These are phyloP conservation scores for Pyrrhoderma noxium DNA, from an alignment of 1,284 basidiomycete genomes.

Conservation along the genomic window DNA sequence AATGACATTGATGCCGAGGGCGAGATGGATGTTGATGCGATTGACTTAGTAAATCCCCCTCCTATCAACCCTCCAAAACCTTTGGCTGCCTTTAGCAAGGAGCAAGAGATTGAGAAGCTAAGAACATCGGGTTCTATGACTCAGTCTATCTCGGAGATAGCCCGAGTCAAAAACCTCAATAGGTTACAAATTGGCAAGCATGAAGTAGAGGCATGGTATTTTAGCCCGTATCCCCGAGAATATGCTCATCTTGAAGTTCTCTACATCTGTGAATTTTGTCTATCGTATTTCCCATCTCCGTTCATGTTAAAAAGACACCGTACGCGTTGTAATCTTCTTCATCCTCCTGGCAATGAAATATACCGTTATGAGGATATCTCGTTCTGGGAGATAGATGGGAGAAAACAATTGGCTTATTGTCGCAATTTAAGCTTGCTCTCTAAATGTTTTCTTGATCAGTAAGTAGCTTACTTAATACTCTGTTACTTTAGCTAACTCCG, in stretches of 20 bases:
- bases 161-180: slow-evolving; percentile 97
- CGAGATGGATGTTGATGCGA: slow-evolving; percentile 40
- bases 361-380: slow-evolving; percentile 95
- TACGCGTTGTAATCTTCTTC: slow-evolving; percentile 84
- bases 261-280: slow-evolving; percentile 98
- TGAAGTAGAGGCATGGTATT: slow-evolving; percentile 99
- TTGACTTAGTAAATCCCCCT: slow-evolving; percentile 33
- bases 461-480: slow-evolving; percentile 27
- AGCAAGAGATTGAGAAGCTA: slow-evolving; percentile 98
- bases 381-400: slow-evolving; percentile 98
- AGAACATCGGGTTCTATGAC: slow-evolving; percentile 99
- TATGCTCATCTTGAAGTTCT: slow-evolving; percentile 92
- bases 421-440: slow-evolving; percentile 93
- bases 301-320: slow-evolving; percentile 91
- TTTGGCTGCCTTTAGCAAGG: slow-evolving; percentile 74
- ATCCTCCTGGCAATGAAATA: slow-evolving; percentile 98
- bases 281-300: slow-evolving; percentile 81
- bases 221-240: slow-evolving; percentile 97
- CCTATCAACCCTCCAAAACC: slow-evolving; percentile 38
- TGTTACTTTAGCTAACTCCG: slow-evolving; percentile 23
- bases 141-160: slow-evolving; percentile 94
- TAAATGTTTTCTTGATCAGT: slow-evolving; percentile 99
- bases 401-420: slow-evolving; percentile 94
- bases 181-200: slow-evolving; percentile 93
- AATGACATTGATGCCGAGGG: slow-evolving; percentile 50